Percentiles rank a stretch among this genome's conserved stretches.
These are phyloP conservation scores for Vachellia collinsii DNA, from an alignment of 306 rosid species.

Conservation along the genomic window DNA sequence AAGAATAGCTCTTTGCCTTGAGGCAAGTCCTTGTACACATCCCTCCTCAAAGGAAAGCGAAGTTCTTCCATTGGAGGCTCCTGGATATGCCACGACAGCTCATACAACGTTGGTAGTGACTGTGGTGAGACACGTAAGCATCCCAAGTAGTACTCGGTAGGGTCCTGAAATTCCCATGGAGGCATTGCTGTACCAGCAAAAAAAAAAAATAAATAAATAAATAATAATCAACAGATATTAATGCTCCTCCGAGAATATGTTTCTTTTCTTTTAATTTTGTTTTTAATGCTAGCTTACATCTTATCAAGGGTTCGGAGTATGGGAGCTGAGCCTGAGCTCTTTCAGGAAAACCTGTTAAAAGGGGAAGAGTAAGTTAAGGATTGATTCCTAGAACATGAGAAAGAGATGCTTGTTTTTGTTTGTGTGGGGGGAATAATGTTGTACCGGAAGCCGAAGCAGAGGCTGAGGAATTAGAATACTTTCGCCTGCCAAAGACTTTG, in stretches of 20 bases:
- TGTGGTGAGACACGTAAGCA: constrained; percentile 60
- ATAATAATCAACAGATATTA: background rate
- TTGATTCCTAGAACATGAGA: constrained; percentile 32
- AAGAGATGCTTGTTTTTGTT: background rate
- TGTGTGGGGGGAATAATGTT: background rate
- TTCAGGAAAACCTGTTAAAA: constrained; percentile 57
- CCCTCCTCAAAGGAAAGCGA: constrained; percentile 75
- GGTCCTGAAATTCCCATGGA: constrained; percentile 75
- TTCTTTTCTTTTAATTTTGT: no score
- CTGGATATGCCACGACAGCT: constrained; percentile 66
- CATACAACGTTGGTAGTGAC: constrained; percentile 66
- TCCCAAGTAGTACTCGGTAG: constrained; percentile 74
- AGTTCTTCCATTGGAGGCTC: constrained; percentile 82
- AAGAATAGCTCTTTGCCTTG: constrained; percentile 78
- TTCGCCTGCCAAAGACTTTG: constrained; percentile 93
- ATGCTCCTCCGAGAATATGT: background rate
- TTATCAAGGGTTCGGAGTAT: constrained; percentile 52
- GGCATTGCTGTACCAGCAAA: constrained; percentile 52
- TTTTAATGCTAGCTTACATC: constrained; percentile 54
- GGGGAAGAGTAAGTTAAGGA: background rate
- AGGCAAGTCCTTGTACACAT: constrained; percentile 73
- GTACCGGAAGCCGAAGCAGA: constrained; percentile 53
- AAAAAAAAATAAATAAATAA: no score
- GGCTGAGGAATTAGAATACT: constrained; percentile 47
- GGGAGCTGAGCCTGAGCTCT: constrained; percentile 55